Conservation (phyloP, 306 rosid species). For the Citrullus amarus region DNA sequence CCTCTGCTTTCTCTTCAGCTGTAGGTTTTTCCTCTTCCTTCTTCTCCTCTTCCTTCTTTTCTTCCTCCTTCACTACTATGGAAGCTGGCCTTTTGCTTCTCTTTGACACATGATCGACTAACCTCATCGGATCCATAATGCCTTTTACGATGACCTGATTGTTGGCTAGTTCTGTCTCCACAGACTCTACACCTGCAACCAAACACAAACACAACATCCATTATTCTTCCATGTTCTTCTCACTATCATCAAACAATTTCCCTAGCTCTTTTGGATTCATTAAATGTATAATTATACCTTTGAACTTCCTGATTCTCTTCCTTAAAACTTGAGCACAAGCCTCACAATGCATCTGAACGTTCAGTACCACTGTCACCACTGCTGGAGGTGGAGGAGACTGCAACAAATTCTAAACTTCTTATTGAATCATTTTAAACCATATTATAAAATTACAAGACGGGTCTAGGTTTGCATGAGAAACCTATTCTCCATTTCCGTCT, state of each 20-base stretch:
- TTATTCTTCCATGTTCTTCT: background rate
- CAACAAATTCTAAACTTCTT: background rate
- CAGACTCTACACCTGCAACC: constrained; percentile 81
- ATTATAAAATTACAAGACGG: background rate
- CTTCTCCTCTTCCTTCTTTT: constrained; percentile 31
- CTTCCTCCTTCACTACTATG: constrained; percentile 40
- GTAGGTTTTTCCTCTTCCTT: constrained; percentile 20
- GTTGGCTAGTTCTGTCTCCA: constrained; percentile 55
- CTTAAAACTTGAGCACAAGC: constrained; percentile 81
- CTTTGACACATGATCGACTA: constrained; percentile 55
- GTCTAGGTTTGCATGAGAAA: background rate
- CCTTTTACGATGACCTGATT: constrained; percentile 69
- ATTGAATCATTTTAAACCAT: background rate
- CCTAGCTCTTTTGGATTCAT: background rate
- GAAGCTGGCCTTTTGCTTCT: constrained; percentile 61
- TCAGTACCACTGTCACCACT: constrained; percentile 43
- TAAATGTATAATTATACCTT: constrained; percentile 38
- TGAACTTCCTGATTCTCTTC: constrained; percentile 59
- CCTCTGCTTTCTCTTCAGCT: constrained; percentile 25
- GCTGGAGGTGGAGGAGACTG: constrained; percentile 41
- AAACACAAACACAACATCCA: background rate
- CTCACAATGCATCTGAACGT: constrained; percentile 82
- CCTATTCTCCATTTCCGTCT: background rate
- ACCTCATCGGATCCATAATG: constrained; percentile 42
- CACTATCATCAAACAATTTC: background rate